Evolutionary conservation across 192 early-diverging fungal genomes (phyloP).

Genomic region (Umbelopsis vinacea): DNA sequence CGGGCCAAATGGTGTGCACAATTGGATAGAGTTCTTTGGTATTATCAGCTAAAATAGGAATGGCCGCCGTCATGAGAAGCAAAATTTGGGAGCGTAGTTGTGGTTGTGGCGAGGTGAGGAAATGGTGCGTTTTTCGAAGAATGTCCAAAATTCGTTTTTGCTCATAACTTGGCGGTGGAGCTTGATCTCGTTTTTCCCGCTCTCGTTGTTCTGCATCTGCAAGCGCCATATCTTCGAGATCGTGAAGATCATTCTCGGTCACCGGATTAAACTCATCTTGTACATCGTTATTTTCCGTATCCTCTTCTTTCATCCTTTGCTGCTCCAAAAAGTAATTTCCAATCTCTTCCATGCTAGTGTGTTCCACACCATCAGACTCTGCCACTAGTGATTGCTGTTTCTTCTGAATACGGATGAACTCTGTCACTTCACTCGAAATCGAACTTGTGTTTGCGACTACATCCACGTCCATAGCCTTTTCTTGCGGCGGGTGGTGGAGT

Average conservation of each 20-base stretch:
- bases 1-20: conserved; percentile 54
- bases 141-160: conserved; percentile 49
- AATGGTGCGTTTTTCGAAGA: conserved; percentile 52
- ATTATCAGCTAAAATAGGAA: conserved; percentile 42
- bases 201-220: conserved; percentile 2
- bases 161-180: conserved; percentile 34
- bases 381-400: background rate
- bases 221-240: background rate
- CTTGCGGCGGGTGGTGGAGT: conserved; percentile 6
- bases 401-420: conserved; percentile 17
- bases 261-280: background rate
- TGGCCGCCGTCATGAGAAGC: conserved; percentile 37
- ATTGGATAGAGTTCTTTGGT: conserved; percentile 50
- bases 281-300: background rate
- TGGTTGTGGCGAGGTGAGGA: conserved; percentile 52
- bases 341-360: conserved; percentile 44
- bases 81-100: conserved; percentile 50
- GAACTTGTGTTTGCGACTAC: conserved; percentile 11
- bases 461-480: conserved; percentile 3
- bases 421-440: conserved; percentile 35
- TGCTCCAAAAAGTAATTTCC: conserved; percentile 46
- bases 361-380: background rate
- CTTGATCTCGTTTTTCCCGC: conserved; percentile 6
- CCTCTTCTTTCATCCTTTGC: conserved; percentile 34
- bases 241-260: background rate